These are phyloP conservation scores for Hericium rajendrae DNA, from an alignment of 768 basidiomycete species.

Conservation along the genomic window DNA sequence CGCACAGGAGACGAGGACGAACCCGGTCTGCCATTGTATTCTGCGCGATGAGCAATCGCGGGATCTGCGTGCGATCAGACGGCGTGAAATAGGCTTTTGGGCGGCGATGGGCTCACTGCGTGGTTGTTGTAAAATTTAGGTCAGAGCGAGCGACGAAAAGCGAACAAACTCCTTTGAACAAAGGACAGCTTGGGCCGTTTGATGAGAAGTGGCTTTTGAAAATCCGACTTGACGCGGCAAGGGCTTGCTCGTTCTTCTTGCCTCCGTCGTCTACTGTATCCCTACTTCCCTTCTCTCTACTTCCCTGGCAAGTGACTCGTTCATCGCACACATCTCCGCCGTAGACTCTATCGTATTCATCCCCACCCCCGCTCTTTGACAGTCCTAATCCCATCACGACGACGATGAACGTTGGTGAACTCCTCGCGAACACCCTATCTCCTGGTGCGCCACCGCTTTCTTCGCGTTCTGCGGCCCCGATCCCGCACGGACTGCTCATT, in stretches of 20 bases:
- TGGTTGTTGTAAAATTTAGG: background rate
- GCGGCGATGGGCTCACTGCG: background rate
- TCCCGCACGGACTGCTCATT: conserved; percentile 17
- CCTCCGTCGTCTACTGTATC: background rate
- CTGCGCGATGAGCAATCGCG: background rate
- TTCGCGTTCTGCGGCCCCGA: conserved; percentile 16
- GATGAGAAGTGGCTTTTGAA: conserved; percentile 18
- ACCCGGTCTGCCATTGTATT: conserved; percentile 54
- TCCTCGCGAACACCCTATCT: conserved; percentile 89
- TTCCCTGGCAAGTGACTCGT: background rate
- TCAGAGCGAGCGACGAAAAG: background rate
- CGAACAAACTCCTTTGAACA: too few species aligned
- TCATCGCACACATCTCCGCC: background rate
- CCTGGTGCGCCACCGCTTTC: conserved; percentile 48
- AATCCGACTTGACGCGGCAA: conserved; percentile 18
- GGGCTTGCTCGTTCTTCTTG: background rate
- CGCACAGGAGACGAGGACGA: conserved; percentile 16
- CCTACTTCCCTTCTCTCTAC: background rate
- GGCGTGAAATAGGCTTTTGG: background rate
- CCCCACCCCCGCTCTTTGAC: background rate
- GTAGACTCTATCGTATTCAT: background rate
- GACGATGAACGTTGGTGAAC: conserved; percentile 84
- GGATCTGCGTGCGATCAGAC: background rate
- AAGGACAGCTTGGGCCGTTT: too few species aligned
- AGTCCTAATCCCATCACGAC: conserved; percentile 6